Conservation (phyloP, 148 eudicot genomes). For the Suaeda aralocaspica region DNA sequence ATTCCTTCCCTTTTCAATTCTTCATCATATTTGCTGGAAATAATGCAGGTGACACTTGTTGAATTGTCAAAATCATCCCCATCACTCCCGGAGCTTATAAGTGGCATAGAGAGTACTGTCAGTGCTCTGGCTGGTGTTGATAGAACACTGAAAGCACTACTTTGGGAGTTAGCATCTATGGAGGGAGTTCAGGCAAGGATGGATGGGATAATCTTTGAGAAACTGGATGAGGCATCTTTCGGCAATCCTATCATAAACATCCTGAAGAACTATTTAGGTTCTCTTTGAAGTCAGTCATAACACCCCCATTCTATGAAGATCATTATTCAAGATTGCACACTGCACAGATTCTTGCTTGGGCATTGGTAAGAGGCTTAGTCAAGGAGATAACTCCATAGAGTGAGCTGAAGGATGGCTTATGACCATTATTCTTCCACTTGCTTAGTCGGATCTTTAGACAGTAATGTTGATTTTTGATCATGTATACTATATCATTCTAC, state of each 20-base stretch:
- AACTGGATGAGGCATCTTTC: constrained; percentile 40
- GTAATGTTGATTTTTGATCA: neutral
- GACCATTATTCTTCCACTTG: neutral
- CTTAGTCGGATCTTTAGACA: neutral
- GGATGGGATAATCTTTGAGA: constrained; percentile 78
- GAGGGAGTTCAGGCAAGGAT: constrained; percentile 84
- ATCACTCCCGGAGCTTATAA: constrained; percentile 54
- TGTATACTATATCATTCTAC: neutral
- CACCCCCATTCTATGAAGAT: neutral
- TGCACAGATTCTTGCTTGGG: neutral
- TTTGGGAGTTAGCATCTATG: constrained; percentile 45
- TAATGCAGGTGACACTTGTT: constrained; percentile 66
- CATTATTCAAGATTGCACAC: neutral
- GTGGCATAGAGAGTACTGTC: constrained; percentile 61
- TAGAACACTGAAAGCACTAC: constrained; percentile 42
- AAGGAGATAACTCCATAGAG: neutral
- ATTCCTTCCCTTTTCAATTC: neutral
- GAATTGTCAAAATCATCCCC: constrained; percentile 72
- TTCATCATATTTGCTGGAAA: neutral
- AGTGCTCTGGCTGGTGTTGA: constrained; percentile 55
- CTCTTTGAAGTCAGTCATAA: constrained; percentile 32
- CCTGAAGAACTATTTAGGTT: constrained; percentile 59
- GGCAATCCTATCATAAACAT: constrained; percentile 36
- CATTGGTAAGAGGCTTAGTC: neutral
- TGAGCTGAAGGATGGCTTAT: constrained; percentile 5